Base-by-base conservation (phyloP, 495 filamentous ascomycete species). In the Venustampulla echinocandica region DNA sequence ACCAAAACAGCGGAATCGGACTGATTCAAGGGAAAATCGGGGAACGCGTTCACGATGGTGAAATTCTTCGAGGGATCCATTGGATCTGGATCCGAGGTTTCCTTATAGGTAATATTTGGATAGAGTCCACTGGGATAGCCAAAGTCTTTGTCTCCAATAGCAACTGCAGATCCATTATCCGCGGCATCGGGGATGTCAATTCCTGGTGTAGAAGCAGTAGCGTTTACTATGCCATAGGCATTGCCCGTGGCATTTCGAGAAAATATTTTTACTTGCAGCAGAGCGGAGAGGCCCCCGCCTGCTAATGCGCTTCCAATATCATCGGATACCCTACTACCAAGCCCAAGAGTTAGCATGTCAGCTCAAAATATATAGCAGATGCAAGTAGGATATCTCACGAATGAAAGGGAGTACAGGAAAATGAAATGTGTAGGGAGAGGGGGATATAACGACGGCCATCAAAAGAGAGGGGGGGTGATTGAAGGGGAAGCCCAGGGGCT, bases 111-210 rank as follows among this genome's bases (percentile, higher is more conserved):
- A 27, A 90, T 65, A 48, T 87, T 87, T 0, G 87, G 87, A 61
- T 84, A 92, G 2, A 92, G 67, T 14, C 59, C 52, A 0, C 77
- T 67, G 19, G 85, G 84, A 49, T 77, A 90, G 24, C 85, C 87
- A 7, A 70, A 60, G 1, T 60, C 63, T 7, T 57, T 5, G 42
- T 84, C 74, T 19, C 83, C 81, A 21, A 93, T 66, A 36, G 64
- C 60, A 11, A 79, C 70, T 0, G 60, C 33, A 10, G 63, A 66
- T 10, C 84, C 85, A 56, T 88, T 70, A 6, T 71, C 45, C 41
- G 68, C 63, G 11, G 36, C 56, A 44, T 76, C 78, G 2, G 84
- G 83, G 19, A 90, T 66, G 15, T 53, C 28, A 34, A 88, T 71
- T 13, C 59, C 66, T 40, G 46, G 44, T 35, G 21, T 57, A 19